phyloP scores from a whole-genome alignment of 1,284 basidiomycete species.

The Cystobasidium slooffiae region DNA sequence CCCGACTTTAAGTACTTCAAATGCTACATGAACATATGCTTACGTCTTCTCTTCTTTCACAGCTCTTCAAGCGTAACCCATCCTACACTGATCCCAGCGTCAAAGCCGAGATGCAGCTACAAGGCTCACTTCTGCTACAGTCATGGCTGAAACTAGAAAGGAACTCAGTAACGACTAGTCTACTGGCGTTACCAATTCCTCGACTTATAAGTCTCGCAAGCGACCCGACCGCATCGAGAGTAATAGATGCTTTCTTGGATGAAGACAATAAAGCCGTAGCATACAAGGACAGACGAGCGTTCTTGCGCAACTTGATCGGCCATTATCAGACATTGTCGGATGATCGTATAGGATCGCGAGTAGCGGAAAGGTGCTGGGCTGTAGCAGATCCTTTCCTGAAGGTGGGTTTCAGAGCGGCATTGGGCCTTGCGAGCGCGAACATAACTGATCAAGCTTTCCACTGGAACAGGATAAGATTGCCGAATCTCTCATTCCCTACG shows the following conservation, averaged over 20 bases:
- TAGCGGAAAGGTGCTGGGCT: slow-evolving; percentile 84
- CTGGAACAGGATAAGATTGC: slow-evolving; percentile 84
- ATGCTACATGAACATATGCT: no score
- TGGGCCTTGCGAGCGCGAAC: neutral
- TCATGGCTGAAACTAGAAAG: slow-evolving; percentile 74
- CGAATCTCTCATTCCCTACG: slow-evolving; percentile 71
- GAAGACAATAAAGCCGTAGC: slow-evolving; percentile 64
- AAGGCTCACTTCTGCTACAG: slow-evolving; percentile 83
- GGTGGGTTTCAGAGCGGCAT: slow-evolving; percentile 59
- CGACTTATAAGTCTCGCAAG: slow-evolving; percentile 71
- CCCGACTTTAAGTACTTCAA: neutral
- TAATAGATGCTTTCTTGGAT: slow-evolving; percentile 73
- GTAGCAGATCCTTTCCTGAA: slow-evolving; percentile 86
- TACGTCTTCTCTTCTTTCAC: no score
- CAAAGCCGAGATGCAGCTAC: slow-evolving; percentile 54
- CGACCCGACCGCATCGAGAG: slow-evolving; percentile 73
- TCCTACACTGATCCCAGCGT: slow-evolving; percentile 30
- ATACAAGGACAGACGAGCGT: slow-evolving; percentile 69
- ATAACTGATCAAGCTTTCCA: neutral
- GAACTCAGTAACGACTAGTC: slow-evolving; percentile 62
- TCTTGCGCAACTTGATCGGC: slow-evolving; percentile 75
- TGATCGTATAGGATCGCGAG: slow-evolving; percentile 83
- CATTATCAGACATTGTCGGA: slow-evolving; percentile 77
- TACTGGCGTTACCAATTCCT: slow-evolving; percentile 66
- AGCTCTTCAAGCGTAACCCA: slow-evolving; percentile 38